Base-by-base conservation (phyloP, 225 moss, liverwort and hornwort species). In the Marchantia polymorpha region DNA sequence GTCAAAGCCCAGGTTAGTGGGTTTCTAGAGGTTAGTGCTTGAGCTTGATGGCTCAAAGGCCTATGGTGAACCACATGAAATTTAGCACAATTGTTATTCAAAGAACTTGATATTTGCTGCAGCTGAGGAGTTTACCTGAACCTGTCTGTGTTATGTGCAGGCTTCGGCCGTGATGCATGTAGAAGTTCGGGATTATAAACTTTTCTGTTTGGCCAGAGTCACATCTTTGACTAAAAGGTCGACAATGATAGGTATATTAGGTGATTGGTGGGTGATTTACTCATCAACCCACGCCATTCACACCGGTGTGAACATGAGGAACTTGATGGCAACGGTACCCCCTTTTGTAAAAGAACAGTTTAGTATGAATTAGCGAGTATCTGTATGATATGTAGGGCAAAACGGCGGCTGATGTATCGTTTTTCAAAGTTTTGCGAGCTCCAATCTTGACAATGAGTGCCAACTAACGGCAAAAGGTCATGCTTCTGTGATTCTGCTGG, bases 221-320 rank as follows among this genome's bases (percentile, higher is more conserved):
- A 90, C 96, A 70, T 91, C 94, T 55, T 85, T 92, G 50, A 86
- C 90, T 19, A 88, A 88, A 79, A 89, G 89, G 77, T 88, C 94
- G 56, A 91, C 89, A 50, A 78, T 92, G 52, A 31, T 96, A 79
- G 96, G 96, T 59, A 66, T 90, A 30, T 80, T 96, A 64, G 94
- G 94, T 78, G 92, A 92, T 79, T 96, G 94, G 96, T 96, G 94
- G 96, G 80, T 91, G 31, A 78, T 96, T 73, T 91, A 86, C 83
- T 89, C 94, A 0, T 91, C 96, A 48, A 91, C 94, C 69, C 92
- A 90, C 26, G 89, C 89, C 65, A 89, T 94, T 70, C 77, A 84
- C 60, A 82, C 84, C 12, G 79, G 80, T 47, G 79, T 87, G 25
- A 84, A 74, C 22, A 55, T 87, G 39, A 73, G 73, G 67, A 84